phyloP scores from a whole-genome alignment of 139 green algal species.

The Chlorella sp. region DNA sequence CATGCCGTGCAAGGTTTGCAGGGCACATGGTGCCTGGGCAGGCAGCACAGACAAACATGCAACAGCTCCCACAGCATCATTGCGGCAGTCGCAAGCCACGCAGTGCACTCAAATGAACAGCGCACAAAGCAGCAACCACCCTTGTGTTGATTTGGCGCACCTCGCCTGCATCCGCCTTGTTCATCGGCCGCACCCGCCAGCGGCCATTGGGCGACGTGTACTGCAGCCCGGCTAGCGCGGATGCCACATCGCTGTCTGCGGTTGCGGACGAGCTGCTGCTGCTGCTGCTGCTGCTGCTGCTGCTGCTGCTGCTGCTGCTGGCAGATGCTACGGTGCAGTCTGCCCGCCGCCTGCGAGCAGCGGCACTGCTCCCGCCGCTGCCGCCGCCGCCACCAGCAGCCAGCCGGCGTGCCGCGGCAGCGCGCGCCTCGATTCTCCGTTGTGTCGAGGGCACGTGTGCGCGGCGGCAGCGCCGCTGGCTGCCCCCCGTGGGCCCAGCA shows the following conservation, averaged over 20 bases:
- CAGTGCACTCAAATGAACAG: neutral
- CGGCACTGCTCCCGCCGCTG: no score
- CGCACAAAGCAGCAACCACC: no score
- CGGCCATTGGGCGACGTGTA: slow-evolving; percentile 15
- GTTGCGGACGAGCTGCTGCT: neutral
- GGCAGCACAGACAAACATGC: no score
- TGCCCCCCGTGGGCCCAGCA: no score
- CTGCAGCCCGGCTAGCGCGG: neutral
- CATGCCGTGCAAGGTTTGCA: no score
- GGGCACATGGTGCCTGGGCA: no score
- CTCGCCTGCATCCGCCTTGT: slow-evolving; percentile 30
- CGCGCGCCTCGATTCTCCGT: no score
- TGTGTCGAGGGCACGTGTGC: no score
- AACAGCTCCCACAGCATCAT: neutral
- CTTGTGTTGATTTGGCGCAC: neutral
- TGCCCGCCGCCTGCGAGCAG: no score
- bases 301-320: neutral
- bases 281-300: neutral
- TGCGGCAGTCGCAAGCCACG: neutral
- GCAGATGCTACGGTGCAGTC: neutral
- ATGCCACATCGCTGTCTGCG: neutral
- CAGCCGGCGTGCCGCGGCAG: no score
- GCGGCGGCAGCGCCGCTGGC: no score
- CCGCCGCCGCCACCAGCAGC: no score
- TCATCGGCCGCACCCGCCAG: slow-evolving; percentile 33